Evolutionary conservation across 179 eudicot genomes (phyloP), one percentile per base, ranked within the genome.

Genomic region (Heliamphora pulchella): DNA sequence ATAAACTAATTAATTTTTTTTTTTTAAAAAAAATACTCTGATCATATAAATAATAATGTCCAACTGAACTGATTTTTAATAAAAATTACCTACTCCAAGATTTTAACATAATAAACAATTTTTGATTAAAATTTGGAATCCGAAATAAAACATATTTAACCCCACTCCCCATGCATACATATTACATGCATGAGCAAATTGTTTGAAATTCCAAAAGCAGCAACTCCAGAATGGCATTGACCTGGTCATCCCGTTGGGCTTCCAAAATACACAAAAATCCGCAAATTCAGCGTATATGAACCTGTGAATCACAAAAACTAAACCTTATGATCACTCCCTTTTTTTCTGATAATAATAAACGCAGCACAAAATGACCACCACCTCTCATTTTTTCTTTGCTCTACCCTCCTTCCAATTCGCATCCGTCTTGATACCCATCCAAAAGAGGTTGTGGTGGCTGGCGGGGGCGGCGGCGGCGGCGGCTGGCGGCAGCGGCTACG

Each of bases 281-380:
- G 11, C 31, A 51, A 78, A 72, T 55, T 65, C 74, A 17, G 61
- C 51, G 9, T 9, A 13, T 2, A 67, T 41, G 2, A 20, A 58
- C 50, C 78, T 65, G 72, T 50, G 74, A 46, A 78, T 82, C 81
- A 78, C 74, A 82, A 72, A 71, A 80, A 77, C 1, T 46, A 41
- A 51, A 48, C 3, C 39, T 8, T 7, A 71, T 72, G 31, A 58
- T 6, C 65, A 46, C 55, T 74, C 78, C 31, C 48, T 58, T 44
- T 11, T 57, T 64, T n/a, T n/a, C n/a, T n/a, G n/a, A n/a, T n/a
- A n/a, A n/a, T n/a, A n/a, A 46, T 31, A 47, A 18, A 55, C 31
- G n/a, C 68, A 51, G 48, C 48, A 73, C 55, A 47, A 66, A 61
- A 55, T 66, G 75, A 55, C 73, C 15, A 68, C 82, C 61, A 8